Evolutionary conservation across 805 yeast species (phyloP).

Genomic region (Sungouiella blattae): DNA sequence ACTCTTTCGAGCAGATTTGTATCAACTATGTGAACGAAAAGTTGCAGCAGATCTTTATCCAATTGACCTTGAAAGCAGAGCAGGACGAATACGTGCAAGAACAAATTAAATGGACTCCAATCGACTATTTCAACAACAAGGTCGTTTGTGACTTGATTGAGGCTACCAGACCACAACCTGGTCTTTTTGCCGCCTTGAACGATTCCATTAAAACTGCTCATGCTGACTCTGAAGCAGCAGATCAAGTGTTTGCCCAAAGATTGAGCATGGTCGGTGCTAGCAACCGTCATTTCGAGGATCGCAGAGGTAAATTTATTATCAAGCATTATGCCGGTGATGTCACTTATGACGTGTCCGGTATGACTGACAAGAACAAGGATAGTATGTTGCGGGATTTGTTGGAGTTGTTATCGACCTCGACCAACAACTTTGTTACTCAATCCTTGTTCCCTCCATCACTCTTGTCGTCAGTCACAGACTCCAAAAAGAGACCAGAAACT

Average conservation of each 20-base stretch:
- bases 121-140: conserved; percentile 91
- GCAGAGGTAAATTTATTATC: conserved; percentile 82
- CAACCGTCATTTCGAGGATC: conserved; percentile 84
- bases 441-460: conserved; percentile 39
- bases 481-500: conserved; percentile 84
- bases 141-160: conserved; percentile 96
- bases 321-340: conserved; percentile 99
- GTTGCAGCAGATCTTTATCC: conserved; percentile 93
- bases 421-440: conserved; percentile 65
- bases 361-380: conserved; percentile 97
- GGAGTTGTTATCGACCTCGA: conserved; percentile 70
- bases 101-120: conserved; percentile 96
- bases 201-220: conserved; percentile 98
- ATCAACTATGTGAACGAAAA: conserved; percentile 95
- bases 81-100: conserved; percentile 97
- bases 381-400: conserved; percentile 84
- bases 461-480: conserved; percentile 40
- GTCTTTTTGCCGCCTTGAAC: conserved; percentile 91
- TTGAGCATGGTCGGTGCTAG: conserved; percentile 71
- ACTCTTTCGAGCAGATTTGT: conserved; percentile 92
- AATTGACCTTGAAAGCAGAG: conserved; percentile 91
- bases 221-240: conserved; percentile 95
- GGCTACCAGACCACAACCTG: conserved; percentile 85
- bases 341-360: conserved; percentile 78
- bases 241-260: conserved; percentile 91